phyloP scores from a whole-genome alignment of 2,329 filamentous ascomycete genomes.

The Grosmannia huntii region DNA sequence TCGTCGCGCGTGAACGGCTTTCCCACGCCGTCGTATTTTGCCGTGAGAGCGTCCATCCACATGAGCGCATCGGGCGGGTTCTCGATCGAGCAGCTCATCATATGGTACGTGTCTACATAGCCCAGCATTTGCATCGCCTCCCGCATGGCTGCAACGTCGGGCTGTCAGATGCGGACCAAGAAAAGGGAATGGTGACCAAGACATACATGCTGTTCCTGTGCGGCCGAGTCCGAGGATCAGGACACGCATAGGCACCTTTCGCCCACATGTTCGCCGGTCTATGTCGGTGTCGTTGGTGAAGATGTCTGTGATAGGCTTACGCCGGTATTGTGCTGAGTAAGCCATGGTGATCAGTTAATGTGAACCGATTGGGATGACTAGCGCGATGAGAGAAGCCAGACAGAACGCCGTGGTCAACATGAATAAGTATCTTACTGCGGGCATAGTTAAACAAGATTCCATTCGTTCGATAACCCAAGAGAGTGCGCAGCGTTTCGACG shows the following conservation, averaged over 20 bases:
- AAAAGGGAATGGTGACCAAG: not conserved
- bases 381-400: not conserved
- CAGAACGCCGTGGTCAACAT: not conserved
- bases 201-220: conserved; percentile 36
- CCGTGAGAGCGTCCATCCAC: conserved; percentile 55
- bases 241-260: conserved; percentile 59
- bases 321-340: conserved; percentile 6
- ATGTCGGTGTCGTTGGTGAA: conserved; percentile 57
- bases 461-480: not conserved
- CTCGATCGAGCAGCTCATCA: conserved; percentile 58
- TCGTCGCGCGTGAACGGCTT: conserved; percentile 49
- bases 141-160: conserved; percentile 38
- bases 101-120: conserved; percentile 59
- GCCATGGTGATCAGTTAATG: not conserved
- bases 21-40: conserved; percentile 40
- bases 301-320: conserved; percentile 40
- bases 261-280: conserved; percentile 50
- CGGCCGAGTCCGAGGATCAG: conserved; percentile 56
- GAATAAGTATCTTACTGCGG: not conserved
- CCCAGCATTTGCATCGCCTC: conserved; percentile 53
- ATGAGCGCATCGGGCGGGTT: conserved; percentile 54
- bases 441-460: not conserved
- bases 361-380: not conserved
- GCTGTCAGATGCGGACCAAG: not conserved
- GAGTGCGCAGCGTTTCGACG: not conserved